A percentile compares a stretch with the other conserved stretches of the same genome.
Evolutionary conservation across 2,329 filamentous ascomycete species (phyloP).

Genomic region (Pseudogymnoascus sp.): DNA sequence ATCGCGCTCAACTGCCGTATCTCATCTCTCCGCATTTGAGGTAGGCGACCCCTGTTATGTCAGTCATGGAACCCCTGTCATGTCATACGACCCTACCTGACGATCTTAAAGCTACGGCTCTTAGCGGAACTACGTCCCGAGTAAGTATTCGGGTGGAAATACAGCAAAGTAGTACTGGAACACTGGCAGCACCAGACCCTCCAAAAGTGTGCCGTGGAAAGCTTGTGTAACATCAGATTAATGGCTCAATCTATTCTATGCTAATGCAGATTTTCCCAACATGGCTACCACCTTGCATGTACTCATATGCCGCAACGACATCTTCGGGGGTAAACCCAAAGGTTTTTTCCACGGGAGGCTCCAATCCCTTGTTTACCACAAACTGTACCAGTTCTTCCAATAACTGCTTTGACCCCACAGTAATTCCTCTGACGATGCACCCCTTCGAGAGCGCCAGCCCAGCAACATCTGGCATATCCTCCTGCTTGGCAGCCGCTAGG

Average conservation of each 20-base stretch:
- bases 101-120: not conserved
- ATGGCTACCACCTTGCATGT: conserved; percentile 24
- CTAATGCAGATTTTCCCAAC: conserved; percentile 32
- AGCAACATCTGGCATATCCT: conserved; percentile 28
- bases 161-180: not conserved
- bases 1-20: not conserved
- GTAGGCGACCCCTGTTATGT: not conserved
- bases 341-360: conserved; percentile 28
- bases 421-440: conserved; percentile 30
- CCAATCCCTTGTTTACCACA: conserved; percentile 22
- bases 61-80: too few relatives aligned
- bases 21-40: not conserved
- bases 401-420: conserved; percentile 29
- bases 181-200: not conserved
- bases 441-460: conserved; percentile 24
- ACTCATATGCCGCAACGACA: conserved; percentile 22
- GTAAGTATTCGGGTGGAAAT: not conserved
- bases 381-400: conserved; percentile 29
- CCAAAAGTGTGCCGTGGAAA: not conserved
- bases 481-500: conserved; percentile 20
- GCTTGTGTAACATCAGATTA: too few relatives aligned
- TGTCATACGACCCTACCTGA: not conserved
- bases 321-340: conserved; percentile 28
- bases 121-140: not conserved
- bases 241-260: not conserved